Conservation (phyloP, 805 yeast genomes). For the Candida fluviatilis region DNA sequence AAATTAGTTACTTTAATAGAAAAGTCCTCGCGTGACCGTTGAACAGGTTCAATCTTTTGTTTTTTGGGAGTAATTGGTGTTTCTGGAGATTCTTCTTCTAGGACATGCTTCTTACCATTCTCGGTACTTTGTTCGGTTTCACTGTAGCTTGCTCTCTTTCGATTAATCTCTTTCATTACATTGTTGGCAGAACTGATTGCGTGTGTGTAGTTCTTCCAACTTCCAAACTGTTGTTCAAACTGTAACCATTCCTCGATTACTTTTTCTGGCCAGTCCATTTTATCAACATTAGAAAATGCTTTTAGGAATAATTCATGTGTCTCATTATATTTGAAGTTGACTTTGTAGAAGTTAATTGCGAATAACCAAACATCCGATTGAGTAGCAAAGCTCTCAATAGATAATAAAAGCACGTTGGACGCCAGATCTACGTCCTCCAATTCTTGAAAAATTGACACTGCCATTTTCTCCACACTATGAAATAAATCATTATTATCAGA, state of each 20-base stretch:
- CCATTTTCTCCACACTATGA: conserved; percentile 42
- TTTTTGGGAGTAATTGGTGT: conserved; percentile 3
- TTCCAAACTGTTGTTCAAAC: conserved; percentile 33
- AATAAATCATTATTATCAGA: conserved; percentile 25
- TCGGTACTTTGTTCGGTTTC: conserved; percentile 5
- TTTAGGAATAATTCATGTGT: conserved; percentile 24
- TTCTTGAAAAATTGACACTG: conserved; percentile 30
- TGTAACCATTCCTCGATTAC: conserved; percentile 41
- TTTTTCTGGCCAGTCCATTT: conserved; percentile 50
- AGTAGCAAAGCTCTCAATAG: conserved; percentile 21
- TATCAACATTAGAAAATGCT: conserved; percentile 23
- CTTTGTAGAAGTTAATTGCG: conserved; percentile 36
- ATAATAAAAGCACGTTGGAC: conserved; percentile 13
- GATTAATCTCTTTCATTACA: conserved; percentile 9
- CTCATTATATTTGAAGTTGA: conserved; percentile 16
- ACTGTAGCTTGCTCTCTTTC: conserved; percentile 4
- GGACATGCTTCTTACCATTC: conserved; percentile 1
- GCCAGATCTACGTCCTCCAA: conserved; percentile 26
- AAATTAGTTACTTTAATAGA: conserved; percentile 53
- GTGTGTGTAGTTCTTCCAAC: conserved; percentile 13
- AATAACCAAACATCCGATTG: conserved; percentile 49
- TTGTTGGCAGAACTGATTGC: conserved; percentile 22
- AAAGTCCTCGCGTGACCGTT: conserved; percentile 56
- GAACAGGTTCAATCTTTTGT: conserved; percentile 9
- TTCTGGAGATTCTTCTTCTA: background rate